Evolutionary conservation across 2,329 filamentous ascomycete genomes (phyloP), one percentile per base, ranked within the genome.

Genomic region (Canariomyces notabilis): DNA sequence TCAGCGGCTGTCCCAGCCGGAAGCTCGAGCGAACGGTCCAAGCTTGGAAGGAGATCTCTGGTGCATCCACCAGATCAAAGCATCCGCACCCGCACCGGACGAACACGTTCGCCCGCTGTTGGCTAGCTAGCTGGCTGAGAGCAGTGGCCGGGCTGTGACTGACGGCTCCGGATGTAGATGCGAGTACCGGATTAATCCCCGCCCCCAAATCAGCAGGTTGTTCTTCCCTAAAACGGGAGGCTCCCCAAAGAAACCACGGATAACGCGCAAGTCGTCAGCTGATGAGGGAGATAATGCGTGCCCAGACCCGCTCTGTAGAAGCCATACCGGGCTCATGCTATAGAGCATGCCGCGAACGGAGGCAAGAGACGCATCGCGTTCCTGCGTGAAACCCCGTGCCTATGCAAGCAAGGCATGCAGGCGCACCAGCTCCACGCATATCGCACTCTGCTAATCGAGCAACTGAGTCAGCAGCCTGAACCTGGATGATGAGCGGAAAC

Each of bases 401-500:
- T 40, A 57, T 52, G 53, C 49, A 44, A 35, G 40, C 33, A 36
- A 51, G 39, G 46, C 44, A 46, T 44, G 46, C n/a, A 35, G 45
- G 21, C 47, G 47, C 39, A 35, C 42, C 32, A 19, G 42, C 19
- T 40, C 14, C 29, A 21, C 38, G 29, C 43, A 39, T 35, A 31
- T 19, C n/a, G 16, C 15, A 12, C 26, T 29, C 26, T 29, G 8
- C 26, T 29, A 29, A 29, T 29, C 14, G 26, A 29, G 26, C 3
- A 12, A 9, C 8, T 29, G 26, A 29, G 4, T 8, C 26, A 29
- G 14, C 26, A 29, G 14, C 9, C 4, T 8, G 8, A 29, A 12
- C 8, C 7, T 8, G 26, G 8, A 8, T 12, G 14, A 29, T 29
- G 8, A 29, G n/a, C 4, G 20, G 12, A 16, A 19, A 19, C 18